These are phyloP conservation scores for Tylopilus sp. DNA, from an alignment of 768 basidiomycete genomes.

Conservation along the genomic window DNA sequence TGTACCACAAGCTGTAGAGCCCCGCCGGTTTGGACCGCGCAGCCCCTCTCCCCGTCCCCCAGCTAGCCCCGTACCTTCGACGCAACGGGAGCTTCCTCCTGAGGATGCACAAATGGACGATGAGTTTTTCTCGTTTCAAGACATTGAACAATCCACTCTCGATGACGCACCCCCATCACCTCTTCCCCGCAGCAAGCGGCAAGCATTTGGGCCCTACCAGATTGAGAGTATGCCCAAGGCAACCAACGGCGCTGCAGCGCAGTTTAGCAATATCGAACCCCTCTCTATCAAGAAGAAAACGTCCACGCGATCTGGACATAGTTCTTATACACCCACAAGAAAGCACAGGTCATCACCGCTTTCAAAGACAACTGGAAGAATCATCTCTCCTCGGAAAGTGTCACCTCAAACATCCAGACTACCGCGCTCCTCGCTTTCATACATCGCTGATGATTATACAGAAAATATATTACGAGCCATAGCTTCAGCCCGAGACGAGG, in stretches of 20 bases:
- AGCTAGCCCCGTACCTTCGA: slow-evolving; percentile 34
- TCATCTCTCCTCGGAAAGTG: slow-evolving; percentile 49
- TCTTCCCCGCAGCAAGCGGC: slow-evolving; percentile 70
- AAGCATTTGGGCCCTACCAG: slow-evolving; percentile 58
- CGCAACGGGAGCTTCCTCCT: slow-evolving; percentile 36
- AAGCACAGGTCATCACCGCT: slow-evolving; percentile 52
- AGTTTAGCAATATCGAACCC: slow-evolving; percentile 58
- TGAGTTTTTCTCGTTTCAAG: slow-evolving; percentile 34
- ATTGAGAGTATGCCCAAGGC: slow-evolving; percentile 52
- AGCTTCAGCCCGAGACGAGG: slow-evolving; percentile 63
- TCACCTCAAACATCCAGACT: slow-evolving; percentile 51
- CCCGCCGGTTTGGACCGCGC: slow-evolving; percentile 71
- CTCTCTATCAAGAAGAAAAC: slow-evolving; percentile 84
- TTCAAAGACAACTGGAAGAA: slow-evolving; percentile 40
- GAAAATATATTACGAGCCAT: slow-evolving; percentile 48
- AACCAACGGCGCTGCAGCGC: slow-evolving; percentile 31
- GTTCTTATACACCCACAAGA: slow-evolving; percentile 34
- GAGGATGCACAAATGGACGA: slow-evolving; percentile 45
- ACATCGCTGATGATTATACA: slow-evolving; percentile 34
- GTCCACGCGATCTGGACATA: slow-evolving; percentile 50
- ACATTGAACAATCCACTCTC: slow-evolving; percentile 24
- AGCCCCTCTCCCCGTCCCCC: slow-evolving; percentile 67
- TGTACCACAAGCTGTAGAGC: slow-evolving; percentile 50
- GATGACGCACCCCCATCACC: slow-evolving; percentile 40
- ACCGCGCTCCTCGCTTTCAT: slow-evolving; percentile 21